These are phyloP conservation scores for Neurospora pannonica DNA, from an alignment of 495 filamentous ascomycete genomes.

Conservation along the genomic window DNA sequence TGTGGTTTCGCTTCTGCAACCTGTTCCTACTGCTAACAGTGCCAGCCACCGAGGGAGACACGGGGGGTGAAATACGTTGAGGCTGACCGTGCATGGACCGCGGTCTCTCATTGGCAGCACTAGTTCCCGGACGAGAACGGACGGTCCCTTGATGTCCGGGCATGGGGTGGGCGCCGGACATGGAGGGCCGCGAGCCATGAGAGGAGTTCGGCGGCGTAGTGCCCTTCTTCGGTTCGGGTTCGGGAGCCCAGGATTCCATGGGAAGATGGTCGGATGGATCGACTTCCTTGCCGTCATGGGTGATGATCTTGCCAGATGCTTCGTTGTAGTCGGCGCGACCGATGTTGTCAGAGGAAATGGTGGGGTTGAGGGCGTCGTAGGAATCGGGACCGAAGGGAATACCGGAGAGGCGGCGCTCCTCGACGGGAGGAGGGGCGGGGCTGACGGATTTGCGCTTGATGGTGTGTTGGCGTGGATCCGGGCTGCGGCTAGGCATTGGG, in stretches of 20 bases:
- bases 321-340: slow-evolving; percentile 31
- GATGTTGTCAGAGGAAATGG: slow-evolving; percentile 23
- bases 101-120: slow-evolving; percentile 4
- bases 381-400: slow-evolving; percentile 86
- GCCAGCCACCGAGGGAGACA: slow-evolving; percentile 9
- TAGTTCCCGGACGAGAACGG: neutral
- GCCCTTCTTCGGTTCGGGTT: slow-evolving; percentile 67
- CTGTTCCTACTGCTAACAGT: slow-evolving; percentile 39
- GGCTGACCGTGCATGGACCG: slow-evolving; percentile 8
- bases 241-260: slow-evolving; percentile 83
- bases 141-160: slow-evolving; percentile 6
- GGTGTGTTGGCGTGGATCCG: slow-evolving; percentile 33
- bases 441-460: slow-evolving; percentile 70
- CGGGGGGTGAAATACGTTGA: slow-evolving; percentile 3
- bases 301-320: slow-evolving; percentile 57
- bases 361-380: slow-evolving; percentile 67
- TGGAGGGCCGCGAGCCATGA: slow-evolving; percentile 29
- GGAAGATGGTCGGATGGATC: slow-evolving; percentile 93
- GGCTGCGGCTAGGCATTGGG: slow-evolving; percentile 18
- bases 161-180: slow-evolving; percentile 39
- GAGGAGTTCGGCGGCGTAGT: slow-evolving; percentile 39
- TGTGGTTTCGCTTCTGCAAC: slow-evolving; percentile 49
- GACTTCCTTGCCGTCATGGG: slow-evolving; percentile 74
- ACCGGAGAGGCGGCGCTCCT: slow-evolving; percentile 46
- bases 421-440: slow-evolving; percentile 52